Percentiles rank a stretch among this genome's conserved stretches.
Conservation (phyloP, 2,329 filamentous ascomycete species). For the Periconia macrospinosa region DNA sequence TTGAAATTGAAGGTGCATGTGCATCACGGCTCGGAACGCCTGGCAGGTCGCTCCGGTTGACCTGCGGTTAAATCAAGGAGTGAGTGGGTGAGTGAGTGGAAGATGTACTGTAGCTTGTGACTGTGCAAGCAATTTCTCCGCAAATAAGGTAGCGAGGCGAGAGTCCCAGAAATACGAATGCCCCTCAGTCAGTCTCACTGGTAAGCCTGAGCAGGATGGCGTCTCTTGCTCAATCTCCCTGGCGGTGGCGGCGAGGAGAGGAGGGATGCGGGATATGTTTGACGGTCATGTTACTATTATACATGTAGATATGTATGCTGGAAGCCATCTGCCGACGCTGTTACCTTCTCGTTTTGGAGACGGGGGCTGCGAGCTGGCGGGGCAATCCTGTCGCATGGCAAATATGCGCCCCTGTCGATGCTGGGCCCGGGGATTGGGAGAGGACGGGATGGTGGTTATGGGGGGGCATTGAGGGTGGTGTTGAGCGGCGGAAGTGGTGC, state of each 20-base stretch:
- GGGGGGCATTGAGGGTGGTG: no score
- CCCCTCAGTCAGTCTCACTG: background rate
- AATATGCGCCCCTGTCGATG: slow-evolving; percentile 21
- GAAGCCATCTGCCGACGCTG: slow-evolving; percentile 16
- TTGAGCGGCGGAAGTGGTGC: background rate
- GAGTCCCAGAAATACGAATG: background rate
- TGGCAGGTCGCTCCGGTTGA: background rate
- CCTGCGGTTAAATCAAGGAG: background rate
- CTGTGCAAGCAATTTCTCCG: background rate
- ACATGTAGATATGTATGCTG: background rate
- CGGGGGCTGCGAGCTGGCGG: slow-evolving; percentile 26
- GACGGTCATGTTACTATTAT: background rate
- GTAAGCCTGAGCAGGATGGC: background rate
- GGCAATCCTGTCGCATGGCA: slow-evolving; percentile 22
- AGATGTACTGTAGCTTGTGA: background rate
- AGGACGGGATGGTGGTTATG: slow-evolving; percentile 14
- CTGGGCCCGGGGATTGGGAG: slow-evolving; percentile 2
- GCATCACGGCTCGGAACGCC: background rate
- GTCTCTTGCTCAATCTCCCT: background rate
- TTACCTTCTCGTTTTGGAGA: slow-evolving; percentile 33
- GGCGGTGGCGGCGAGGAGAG: background rate
- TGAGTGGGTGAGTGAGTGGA: no score
- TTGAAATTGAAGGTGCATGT: background rate
- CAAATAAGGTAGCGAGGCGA: background rate
- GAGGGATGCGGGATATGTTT: background rate